Conservation (phyloP, 2,329 filamentous ascomycete species). For the Penicillium italicum region DNA sequence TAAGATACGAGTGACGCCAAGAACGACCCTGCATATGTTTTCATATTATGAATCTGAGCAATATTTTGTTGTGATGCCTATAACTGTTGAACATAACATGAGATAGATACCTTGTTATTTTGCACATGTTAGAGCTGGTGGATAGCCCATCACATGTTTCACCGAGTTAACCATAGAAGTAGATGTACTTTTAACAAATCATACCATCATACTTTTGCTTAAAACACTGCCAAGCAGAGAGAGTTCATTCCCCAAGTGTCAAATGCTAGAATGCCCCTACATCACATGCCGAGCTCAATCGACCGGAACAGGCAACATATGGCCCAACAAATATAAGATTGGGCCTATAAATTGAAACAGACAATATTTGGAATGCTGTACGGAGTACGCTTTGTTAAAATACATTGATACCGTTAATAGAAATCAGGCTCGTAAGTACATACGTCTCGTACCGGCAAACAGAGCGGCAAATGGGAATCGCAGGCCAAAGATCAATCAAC, state of each 20-base stretch:
- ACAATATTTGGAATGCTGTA: background rate
- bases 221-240: background rate
- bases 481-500: background rate
- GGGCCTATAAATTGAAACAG: background rate
- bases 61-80: background rate
- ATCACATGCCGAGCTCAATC: conserved; percentile 1
- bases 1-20: conserved; percentile 10
- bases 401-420: background rate
- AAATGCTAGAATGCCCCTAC: background rate
- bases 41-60: conserved; percentile 11
- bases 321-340: background rate
- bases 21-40: conserved; percentile 2
- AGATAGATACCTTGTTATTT: background rate
- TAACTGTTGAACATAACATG: background rate
- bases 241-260: background rate
- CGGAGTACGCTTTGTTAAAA: background rate
- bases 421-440: background rate
- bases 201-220: background rate
- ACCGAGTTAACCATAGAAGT: background rate
- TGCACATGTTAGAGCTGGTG: background rate
- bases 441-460: background rate
- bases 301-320: background rate
- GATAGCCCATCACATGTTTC: background rate
- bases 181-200: background rate
- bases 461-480: background rate